Conservation (phyloP, 495 filamentous ascomycete genomes). For the Xylaria castorea region DNA sequence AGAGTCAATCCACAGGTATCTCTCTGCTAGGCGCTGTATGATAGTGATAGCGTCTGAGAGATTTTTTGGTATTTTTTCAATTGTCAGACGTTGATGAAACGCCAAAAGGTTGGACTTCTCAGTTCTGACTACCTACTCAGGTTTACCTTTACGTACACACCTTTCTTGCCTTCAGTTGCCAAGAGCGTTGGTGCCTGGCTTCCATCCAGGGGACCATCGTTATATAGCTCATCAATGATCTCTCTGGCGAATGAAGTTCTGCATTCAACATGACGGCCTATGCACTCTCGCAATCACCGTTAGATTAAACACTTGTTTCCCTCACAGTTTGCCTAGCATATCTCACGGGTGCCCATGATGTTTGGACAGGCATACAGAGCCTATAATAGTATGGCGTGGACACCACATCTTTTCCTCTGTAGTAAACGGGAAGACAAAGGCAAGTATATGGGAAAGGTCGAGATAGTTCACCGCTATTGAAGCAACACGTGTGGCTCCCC, state of each 20-base stretch:
- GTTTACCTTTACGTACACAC: neutral
- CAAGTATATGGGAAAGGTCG: neutral
- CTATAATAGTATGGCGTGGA: too few relatives aligned
- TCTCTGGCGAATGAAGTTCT: too few relatives aligned
- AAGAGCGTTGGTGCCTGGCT: neutral
- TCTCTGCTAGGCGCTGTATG: neutral
- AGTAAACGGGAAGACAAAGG: neutral
- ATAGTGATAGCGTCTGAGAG: neutral
- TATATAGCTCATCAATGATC: too few relatives aligned
- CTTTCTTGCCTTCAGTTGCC: neutral
- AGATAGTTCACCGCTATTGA: neutral
- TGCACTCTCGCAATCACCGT: too few relatives aligned
- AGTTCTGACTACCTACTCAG: neutral
- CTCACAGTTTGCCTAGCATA: too few relatives aligned
- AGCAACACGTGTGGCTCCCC: too few relatives aligned
- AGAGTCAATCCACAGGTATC: neutral
- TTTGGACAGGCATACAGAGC: too few relatives aligned
- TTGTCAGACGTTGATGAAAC: neutral
- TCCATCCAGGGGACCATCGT: neutral
- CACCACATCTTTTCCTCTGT: neutral
- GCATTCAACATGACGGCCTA: too few relatives aligned
- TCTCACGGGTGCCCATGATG: too few relatives aligned
- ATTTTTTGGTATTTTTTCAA: neutral
- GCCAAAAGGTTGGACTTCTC: neutral
- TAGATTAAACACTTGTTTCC: too few relatives aligned